These are phyloP conservation scores for Mycena filopes DNA, from an alignment of 768 basidiomycete genomes.

Conservation along the genomic window DNA sequence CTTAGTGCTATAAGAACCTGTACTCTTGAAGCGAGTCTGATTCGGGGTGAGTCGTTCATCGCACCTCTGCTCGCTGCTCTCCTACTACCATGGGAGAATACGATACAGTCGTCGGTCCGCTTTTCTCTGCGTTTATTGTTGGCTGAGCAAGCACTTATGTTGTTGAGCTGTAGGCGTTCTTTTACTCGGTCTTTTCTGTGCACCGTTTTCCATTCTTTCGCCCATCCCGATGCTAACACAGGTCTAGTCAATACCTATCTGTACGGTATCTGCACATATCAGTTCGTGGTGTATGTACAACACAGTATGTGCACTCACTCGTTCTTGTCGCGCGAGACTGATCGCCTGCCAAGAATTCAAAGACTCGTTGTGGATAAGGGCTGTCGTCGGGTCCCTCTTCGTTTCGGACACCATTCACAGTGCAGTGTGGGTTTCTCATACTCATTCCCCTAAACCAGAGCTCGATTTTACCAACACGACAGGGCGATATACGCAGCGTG, in stretches of 20 bases:
- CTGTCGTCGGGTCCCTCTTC: constrained; percentile 37
- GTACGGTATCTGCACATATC: constrained; percentile 48
- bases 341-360: constrained; percentile 38
- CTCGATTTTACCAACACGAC: not conserved
- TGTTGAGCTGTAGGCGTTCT: constrained; percentile 18
- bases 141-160: not conserved
- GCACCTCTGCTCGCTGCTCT: not conserved
- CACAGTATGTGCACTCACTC: constrained; percentile 8
- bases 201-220: not conserved
- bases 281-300: constrained; percentile 42
- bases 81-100: constrained; percentile 20
- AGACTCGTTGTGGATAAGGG: constrained; percentile 38
- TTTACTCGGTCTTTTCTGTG: constrained; percentile 26
- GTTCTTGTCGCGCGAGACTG: not conserved
- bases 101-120: constrained; percentile 25
- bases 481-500: constrained; percentile 36
- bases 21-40: not conserved
- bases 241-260: constrained; percentile 35
- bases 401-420: constrained; percentile 41
- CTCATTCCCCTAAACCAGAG: not conserved
- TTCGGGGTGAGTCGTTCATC: not conserved
- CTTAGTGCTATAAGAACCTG: constrained; percentile 18
- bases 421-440: constrained; percentile 13
- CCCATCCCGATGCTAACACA: not conserved
- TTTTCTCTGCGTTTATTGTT: not conserved